phyloP scores from a whole-genome alignment of 2,329 filamentous ascomycete species.

The Verticillium longisporum region DNA sequence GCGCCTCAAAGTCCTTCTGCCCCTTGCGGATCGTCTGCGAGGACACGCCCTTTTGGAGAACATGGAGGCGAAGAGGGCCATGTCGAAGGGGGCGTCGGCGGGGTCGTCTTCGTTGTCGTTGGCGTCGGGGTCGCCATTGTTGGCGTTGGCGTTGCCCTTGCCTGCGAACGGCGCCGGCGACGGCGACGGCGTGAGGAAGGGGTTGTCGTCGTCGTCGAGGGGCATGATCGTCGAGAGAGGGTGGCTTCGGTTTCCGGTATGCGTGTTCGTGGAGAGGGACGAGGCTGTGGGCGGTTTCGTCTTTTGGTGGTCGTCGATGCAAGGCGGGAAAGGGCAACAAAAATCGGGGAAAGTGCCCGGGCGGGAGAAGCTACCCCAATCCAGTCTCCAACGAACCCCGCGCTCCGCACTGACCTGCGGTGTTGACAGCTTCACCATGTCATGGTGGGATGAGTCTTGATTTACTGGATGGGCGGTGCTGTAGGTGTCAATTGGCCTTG shows the following conservation, averaged over 20 bases:
- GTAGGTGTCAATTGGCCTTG: too few relatives aligned
- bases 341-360: background rate
- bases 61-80: constrained; percentile 60
- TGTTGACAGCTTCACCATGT: background rate
- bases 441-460: too few relatives aligned
- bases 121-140: background rate
- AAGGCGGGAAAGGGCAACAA: background rate
- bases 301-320: background rate
- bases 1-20: constrained; percentile 95
- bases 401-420: background rate
- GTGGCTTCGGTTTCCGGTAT: background rate
- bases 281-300: background rate
- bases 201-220: constrained; percentile 37
- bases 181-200: constrained; percentile 12
- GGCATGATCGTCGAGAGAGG: constrained; percentile 22
- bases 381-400: background rate
- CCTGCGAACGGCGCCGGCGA: constrained; percentile 4
- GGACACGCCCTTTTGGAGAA: constrained; percentile 43
- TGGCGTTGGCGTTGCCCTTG: background rate
- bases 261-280: background rate
- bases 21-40: constrained; percentile 75
- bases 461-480: too few relatives aligned
- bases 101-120: constrained; percentile 48
- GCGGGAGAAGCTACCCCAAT: background rate
- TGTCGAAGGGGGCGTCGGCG: constrained; percentile 81